Percentiles rank a stretch among this genome's conserved stretches.
Evolutionary conservation across 768 basidiomycete genomes (phyloP).

Genomic region (Xerocomus potaroensis): DNA sequence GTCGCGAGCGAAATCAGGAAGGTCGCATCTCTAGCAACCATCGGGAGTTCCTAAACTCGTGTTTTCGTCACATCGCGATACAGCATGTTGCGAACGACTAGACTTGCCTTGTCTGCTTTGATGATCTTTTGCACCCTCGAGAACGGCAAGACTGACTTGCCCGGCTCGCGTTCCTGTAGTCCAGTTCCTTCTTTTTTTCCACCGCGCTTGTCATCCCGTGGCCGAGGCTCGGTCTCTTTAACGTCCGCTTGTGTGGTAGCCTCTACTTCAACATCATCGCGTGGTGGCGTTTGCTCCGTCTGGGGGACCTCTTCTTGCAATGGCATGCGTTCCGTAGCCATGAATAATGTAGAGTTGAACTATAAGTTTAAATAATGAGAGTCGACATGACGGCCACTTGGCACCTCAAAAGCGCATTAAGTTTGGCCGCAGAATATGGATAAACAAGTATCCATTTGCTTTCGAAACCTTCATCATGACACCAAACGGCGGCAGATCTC

Average conservation of each 20-base stretch:
- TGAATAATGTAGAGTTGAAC: neutral
- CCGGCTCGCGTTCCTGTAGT: slow-evolving; percentile 39
- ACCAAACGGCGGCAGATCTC: slow-evolving; percentile 19
- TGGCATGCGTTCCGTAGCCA: slow-evolving; percentile 12
- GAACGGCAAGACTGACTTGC: slow-evolving; percentile 73
- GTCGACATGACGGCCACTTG: too few species aligned
- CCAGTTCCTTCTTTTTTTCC: slow-evolving; percentile 17
- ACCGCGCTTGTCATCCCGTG: slow-evolving; percentile 12
- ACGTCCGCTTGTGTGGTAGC: neutral
- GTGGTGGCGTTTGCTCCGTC: slow-evolving; percentile 2
- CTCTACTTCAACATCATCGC: slow-evolving; percentile 13
- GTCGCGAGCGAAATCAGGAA: slow-evolving; percentile 80
- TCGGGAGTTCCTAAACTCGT: slow-evolving; percentile 60
- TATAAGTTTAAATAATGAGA: too few species aligned
- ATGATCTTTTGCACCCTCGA: slow-evolving; percentile 79
- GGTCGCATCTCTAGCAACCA: slow-evolving; percentile 71
- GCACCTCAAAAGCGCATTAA: too few species aligned
- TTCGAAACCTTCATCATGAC: slow-evolving; percentile 8
- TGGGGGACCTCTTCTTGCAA: slow-evolving; percentile 6
- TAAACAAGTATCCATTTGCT: neutral
- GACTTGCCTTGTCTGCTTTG: slow-evolving; percentile 74
- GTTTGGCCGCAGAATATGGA: too few species aligned
- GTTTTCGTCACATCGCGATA: neutral
- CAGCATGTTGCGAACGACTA: neutral
- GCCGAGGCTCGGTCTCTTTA: slow-evolving; percentile 8